Percentiles rank a stretch among this genome's conserved stretches.
These are phyloP conservation scores for Mortierella sp. DNA, from an alignment of 371 early-diverging fungal genomes.

Conservation along the genomic window DNA sequence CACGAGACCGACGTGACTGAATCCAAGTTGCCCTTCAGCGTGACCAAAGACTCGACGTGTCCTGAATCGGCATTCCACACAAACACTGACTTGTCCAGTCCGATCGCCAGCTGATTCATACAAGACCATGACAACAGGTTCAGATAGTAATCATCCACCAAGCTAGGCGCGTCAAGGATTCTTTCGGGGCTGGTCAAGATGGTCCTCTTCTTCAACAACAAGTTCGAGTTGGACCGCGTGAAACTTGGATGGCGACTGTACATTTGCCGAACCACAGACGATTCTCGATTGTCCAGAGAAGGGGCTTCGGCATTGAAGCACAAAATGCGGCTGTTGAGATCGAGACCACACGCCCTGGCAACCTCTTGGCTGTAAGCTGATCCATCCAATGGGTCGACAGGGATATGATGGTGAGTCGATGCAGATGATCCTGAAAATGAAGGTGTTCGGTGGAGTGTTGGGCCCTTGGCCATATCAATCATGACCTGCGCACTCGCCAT, in stretches of 20 bases:
- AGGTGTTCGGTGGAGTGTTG: conserved; percentile 6
- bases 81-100: conserved; percentile 89
- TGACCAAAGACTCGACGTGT: conserved; percentile 75
- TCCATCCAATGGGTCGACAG: conserved; percentile 20
- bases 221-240: conserved; percentile 44
- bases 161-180: conserved; percentile 92
- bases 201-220: conserved; percentile 66
- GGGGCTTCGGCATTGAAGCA: conserved; percentile 82
- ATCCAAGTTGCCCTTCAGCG: conserved; percentile 66
- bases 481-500: conserved; percentile 42
- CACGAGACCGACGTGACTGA: conserved; percentile 82
- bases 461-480: conserved; percentile 30
- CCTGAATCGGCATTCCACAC: conserved; percentile 94
- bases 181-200: conserved; percentile 80
- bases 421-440: conserved; percentile 20
- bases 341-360: conserved; percentile 84
- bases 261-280: conserved; percentile 32
- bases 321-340: conserved; percentile 79
- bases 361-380: conserved; percentile 79
- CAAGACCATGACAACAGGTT: conserved; percentile 97
- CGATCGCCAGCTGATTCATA: conserved; percentile 89
- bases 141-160: conserved; percentile 97
- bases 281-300: conserved; percentile 60
- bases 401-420: background rate
- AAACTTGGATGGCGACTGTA: conserved; percentile 58